Conservation (phyloP, 345 rosid species). For the Capsella bursapastoris region DNA sequence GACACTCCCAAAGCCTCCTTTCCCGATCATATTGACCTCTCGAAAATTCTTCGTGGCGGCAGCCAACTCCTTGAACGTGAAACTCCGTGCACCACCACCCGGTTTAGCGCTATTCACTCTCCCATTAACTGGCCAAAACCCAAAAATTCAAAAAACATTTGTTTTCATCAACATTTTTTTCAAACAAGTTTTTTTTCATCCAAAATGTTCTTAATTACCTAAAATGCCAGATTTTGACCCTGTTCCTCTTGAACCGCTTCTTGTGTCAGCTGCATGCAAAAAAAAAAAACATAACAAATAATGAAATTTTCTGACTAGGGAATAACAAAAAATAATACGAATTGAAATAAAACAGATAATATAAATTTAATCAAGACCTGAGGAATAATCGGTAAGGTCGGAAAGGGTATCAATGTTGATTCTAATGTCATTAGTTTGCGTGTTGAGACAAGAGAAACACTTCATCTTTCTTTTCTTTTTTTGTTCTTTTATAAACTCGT, state of each 20-base stretch:
- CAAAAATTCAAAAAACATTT: background rate
- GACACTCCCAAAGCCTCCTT: conserved; percentile 97
- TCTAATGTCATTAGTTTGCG: conserved; percentile 54
- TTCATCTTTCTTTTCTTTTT: conserved; percentile 47
- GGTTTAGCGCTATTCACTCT: conserved; percentile 47
- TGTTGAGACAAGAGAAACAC: conserved; percentile 77
- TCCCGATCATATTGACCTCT: conserved; percentile 77
- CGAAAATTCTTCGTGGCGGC: conserved; percentile 73
- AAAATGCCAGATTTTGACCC: conserved; percentile 42
- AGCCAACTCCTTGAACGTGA: conserved; percentile 83
- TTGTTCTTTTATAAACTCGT: background rate
- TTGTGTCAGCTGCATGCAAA: conserved; percentile 41
- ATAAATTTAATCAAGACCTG: conserved; percentile 48
- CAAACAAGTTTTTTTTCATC: background rate
- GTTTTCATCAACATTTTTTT: background rate
- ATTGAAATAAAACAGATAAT: background rate
- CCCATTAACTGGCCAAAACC: conserved; percentile 44
- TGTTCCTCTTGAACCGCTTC: conserved; percentile 33
- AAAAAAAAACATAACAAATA: background rate
- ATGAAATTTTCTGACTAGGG: background rate
- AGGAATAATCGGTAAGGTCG: conserved; percentile 44
- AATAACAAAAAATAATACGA: background rate
- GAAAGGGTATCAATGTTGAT: conserved; percentile 64
- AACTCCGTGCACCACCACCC: conserved; percentile 68
- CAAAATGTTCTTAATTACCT: conserved; percentile 11